Conservation (phyloP, 2,329 filamentous ascomycete genomes). For the Phaeosphaeria sp. region DNA sequence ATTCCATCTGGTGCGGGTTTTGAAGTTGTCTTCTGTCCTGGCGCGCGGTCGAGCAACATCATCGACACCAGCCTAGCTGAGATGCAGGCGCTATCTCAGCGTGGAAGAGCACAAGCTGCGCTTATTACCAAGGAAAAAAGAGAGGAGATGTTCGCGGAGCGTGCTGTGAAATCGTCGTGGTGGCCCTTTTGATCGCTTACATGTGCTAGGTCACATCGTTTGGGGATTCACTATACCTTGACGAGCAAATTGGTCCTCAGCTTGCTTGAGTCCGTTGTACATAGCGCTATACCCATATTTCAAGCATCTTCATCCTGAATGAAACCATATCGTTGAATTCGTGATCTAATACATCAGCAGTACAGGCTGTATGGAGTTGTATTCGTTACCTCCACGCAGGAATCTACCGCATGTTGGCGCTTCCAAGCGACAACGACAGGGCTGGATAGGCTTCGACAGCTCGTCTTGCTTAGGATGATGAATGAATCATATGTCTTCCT, state of each 20-base stretch:
- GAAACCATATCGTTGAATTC: too few species aligned
- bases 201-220: conserved; percentile 5
- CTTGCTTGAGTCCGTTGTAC: neutral
- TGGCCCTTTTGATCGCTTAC: conserved; percentile 9
- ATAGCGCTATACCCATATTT: conserved; percentile 1
- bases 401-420: too few species aligned
- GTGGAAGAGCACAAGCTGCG: conserved; percentile 36
- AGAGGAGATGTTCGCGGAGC: conserved; percentile 24
- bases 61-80: conserved; percentile 47
- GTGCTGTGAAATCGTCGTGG: conserved; percentile 19
- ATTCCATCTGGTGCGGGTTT: conserved; percentile 73
- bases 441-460: too few species aligned
- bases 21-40: conserved; percentile 80
- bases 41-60: conserved; percentile 58
- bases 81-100: conserved; percentile 42
- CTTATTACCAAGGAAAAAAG: conserved; percentile 23
- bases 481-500: too few species aligned
- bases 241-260: too few species aligned
- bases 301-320: too few species aligned
- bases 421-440: too few species aligned
- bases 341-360: too few species aligned
- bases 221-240: neutral
- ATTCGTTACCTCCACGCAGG: too few species aligned
- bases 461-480: too few species aligned
- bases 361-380: too few species aligned